These are phyloP conservation scores for Flaveria brownii DNA, from an alignment of 129 eudicot species.

Conservation along the genomic window DNA sequence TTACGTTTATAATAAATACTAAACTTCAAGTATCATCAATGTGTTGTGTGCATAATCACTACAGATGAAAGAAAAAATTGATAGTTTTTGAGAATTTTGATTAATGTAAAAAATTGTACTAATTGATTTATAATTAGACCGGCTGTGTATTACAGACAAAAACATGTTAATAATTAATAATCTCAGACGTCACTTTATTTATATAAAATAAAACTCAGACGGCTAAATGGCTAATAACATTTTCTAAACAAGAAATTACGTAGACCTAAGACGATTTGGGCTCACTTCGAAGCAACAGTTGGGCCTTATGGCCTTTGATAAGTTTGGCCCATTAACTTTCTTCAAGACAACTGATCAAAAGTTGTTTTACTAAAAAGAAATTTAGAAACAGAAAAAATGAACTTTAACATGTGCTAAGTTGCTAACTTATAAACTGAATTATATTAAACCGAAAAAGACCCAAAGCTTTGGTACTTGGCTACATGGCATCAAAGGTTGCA, in stretches of 20 bases:
- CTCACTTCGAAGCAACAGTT: constrained; percentile 7
- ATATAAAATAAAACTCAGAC: background rate
- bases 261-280: background rate
- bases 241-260: background rate
- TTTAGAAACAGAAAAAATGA: no score
- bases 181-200: background rate
- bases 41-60: no score
- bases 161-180: no score
- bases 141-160: no score
- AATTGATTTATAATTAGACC: no score
- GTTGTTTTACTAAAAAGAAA: background rate
- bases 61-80: no score
- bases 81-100: no score
- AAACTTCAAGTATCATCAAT: no score
- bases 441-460: background rate
- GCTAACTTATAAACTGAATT: background rate
- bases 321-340: background rate
- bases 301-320: background rate
- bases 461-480: background rate
- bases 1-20: no score
- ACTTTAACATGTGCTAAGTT: no score
- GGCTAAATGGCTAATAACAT: background rate
- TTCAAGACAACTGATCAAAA: background rate
- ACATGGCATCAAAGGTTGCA: no score
- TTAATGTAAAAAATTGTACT: no score